Evolutionary conservation across 2,329 filamentous ascomycete genomes (phyloP), one percentile per base, ranked within the genome.

Genomic region (Macroventuria anomochaeta): DNA sequence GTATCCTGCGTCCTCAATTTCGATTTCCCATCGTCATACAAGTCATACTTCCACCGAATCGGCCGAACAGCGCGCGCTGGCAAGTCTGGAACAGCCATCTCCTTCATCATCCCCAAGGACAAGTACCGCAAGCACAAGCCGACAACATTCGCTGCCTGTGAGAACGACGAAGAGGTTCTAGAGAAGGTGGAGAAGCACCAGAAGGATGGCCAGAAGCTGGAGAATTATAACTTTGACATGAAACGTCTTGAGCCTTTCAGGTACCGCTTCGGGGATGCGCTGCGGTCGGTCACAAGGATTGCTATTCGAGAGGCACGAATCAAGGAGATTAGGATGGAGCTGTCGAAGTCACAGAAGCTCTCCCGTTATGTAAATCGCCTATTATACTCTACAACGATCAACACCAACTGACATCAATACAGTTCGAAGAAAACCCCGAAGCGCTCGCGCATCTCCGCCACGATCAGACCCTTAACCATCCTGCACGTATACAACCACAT

Each of bases 1-100:
- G 93, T 99, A 48, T 67, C 68, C 28, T 71, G 68, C 51, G 93
- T 99, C 20, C 86, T 99, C 72, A 99, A 99, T 78, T 99, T 99
- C 74, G 95, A 99, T 75, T 87, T 99, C 13, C 95, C 95, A 0
- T 85, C 87, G 13, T 89, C 88, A 7, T 88, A 91, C 31, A 96
- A 91, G 72, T 96, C 91, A 7, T 99, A 99, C 75, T 96, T 90
- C n/a, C 95, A 99, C 76, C 88, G 95, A 47, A 96, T 99, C 67
- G 95, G 95, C 26, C 87, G 95, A 26, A 99, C 95, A 5, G 95
- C 91, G 1, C 86, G 95, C 57, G 95, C 93, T 2, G 93, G 93
- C 10, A 91, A 96, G 71, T 87, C 89, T 1, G 95, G 95, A 55
- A 97, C 96, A 84, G 92, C 95, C 0, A 83, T 99, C n/a, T 96